Percentiles rank a stretch among this genome's conserved stretches.
These are phyloP conservation scores for Fusarium sp. DNA, from an alignment of 2,329 filamentous ascomycete species.

Conservation along the genomic window DNA sequence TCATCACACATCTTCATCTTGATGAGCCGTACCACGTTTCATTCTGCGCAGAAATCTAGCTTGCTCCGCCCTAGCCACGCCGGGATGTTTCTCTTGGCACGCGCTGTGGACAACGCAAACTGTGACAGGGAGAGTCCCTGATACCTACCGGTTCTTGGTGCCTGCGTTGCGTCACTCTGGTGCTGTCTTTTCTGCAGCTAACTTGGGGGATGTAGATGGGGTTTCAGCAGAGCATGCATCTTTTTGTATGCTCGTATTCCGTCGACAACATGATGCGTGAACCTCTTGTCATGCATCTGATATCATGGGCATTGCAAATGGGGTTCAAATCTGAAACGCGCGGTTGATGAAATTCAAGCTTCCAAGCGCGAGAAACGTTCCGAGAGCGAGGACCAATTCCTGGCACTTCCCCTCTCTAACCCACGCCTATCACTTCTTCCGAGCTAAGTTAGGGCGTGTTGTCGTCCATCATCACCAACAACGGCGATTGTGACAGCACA, in stretches of 20 bases:
- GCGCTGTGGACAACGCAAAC: neutral
- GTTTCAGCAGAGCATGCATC: neutral
- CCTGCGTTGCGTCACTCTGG: neutral
- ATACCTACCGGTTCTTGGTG: neutral
- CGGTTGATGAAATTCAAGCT: neutral
- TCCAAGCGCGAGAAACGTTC: conserved; percentile 15
- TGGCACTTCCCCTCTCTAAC: conserved; percentile 11
- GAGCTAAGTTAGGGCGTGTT: neutral
- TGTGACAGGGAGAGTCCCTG: neutral
- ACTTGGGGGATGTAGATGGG: neutral
- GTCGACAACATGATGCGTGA: neutral
- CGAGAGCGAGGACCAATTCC: conserved; percentile 34
- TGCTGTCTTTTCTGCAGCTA: neutral
- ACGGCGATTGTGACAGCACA: conserved; percentile 5
- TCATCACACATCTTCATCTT: conserved; percentile 4
- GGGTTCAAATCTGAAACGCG: neutral
- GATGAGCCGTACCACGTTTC: conserved; percentile 11
- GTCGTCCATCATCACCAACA: neutral
- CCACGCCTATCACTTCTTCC: neutral
- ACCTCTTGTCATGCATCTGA: neutral
- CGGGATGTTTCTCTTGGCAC: conserved; percentile 6
- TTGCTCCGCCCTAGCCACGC: neutral
- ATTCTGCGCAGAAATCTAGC: neutral
- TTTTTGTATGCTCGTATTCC: neutral
- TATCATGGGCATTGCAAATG: neutral